phyloP scores from a whole-genome alignment of 768 basidiomycete species.

The Porpolomopsis calyptriformis region DNA sequence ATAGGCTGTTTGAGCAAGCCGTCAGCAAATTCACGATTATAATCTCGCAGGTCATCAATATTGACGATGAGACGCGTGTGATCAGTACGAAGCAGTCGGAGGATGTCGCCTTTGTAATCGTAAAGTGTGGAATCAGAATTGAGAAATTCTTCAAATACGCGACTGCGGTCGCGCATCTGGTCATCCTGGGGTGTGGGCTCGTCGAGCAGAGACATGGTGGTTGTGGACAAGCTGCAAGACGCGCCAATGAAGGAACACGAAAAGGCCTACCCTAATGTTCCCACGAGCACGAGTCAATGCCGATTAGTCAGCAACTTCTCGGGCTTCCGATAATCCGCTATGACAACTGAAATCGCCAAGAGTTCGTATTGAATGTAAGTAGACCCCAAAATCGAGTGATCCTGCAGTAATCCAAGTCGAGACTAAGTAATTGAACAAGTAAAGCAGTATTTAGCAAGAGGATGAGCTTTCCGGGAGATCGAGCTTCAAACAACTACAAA shows the following conservation, averaged over 20 bases:
- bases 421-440: no score
- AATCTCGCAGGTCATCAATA: conserved; percentile 90
- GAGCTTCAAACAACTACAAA: no score
- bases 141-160: conserved; percentile 77
- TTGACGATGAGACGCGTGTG: conserved; percentile 89
- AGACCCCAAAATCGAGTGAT: no score
- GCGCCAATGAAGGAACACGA: conserved; percentile 9
- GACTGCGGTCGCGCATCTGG: conserved; percentile 61
- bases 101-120: conserved; percentile 81
- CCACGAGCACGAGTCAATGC: not conserved
- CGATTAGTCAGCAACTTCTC: no score
- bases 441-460: no score
- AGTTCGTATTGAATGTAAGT: no score
- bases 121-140: conserved; percentile 53
- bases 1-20: conserved; percentile 84
- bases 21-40: conserved; percentile 77
- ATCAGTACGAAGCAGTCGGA: conserved; percentile 70
- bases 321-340: no score
- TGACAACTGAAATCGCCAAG: no score
- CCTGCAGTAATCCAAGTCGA: no score
- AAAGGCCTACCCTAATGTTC: conserved; percentile 9
- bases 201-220: conserved; percentile 37
- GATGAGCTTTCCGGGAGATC: no score
- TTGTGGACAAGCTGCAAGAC: conserved; percentile 6
- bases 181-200: conserved; percentile 61